Base-by-base conservation (phyloP, 2,329 filamentous ascomycete species). In the Coniochaeta sp. region DNA sequence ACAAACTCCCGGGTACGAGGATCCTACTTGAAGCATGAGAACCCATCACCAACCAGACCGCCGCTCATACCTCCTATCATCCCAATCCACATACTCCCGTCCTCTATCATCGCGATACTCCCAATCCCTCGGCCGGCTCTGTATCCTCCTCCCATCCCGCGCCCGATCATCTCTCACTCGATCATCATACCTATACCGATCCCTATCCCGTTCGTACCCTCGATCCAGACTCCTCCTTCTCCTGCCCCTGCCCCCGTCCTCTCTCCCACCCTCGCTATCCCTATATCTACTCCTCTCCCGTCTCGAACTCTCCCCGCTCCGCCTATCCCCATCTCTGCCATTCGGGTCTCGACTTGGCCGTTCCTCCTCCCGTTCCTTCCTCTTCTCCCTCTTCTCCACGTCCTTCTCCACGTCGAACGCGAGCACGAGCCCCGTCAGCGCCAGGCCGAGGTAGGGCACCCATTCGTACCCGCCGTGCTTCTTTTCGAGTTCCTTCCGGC, bases 321-420 rank as follows among this genome's bases (percentile, higher is more conserved):
- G 26, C 6, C 20, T 16, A 4, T 24, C 33, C 24, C 35, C 33
- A 28, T 51, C 24, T 58, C 55, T 12, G 59, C 54, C 2, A 59
- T 18, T 24, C 10, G 18, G 18, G 8, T 42, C 20, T 6, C 10
- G 16, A 22, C 8, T 42, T 26, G 18, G 6, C 20, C 18, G 56
- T 18, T 60, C 55, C 13, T 50, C 52, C 42, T 58, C 57, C n/a
- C 55, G 54, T 12, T 58, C 55, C 33, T 63, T 62, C 35, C 53
- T 58, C 24, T 64, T 61, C 51, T 67, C 65, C 28, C 55, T 55
- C 56, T 67, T 65, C 49, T 65, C 63, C 51, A 72, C 67, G 38
- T 71, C 66, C 51, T 68, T 67, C 54, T 74, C 69, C 54, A 71
- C 67, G 52, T 69, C 68, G 57, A 71, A 69, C n/a, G 61, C 59